A percentile compares a stretch with the other conserved stretches of the same genome.
These are phyloP conservation scores for Hypoxylon subgilvum DNA, from an alignment of 495 filamentous ascomycete species.

Conservation along the genomic window DNA sequence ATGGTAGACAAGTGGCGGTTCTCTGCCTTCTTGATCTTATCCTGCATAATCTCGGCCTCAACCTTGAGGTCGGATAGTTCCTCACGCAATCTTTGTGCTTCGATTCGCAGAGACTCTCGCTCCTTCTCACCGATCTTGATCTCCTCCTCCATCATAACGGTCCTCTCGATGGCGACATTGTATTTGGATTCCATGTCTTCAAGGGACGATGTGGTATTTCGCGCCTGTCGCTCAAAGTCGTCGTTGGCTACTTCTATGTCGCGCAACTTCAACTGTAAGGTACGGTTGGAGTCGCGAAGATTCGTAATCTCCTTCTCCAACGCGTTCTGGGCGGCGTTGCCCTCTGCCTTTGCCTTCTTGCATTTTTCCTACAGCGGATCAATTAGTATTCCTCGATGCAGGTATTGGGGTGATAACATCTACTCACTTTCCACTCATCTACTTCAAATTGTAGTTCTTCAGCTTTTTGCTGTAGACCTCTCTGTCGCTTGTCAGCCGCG, in stretches of 20 bases:
- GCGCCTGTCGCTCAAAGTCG: conserved; percentile 94
- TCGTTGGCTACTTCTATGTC: conserved; percentile 98
- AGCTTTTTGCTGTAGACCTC: conserved; percentile 81
- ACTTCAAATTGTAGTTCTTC: conserved; percentile 85
- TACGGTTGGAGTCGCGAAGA: conserved; percentile 81
- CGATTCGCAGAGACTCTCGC: conserved; percentile 83
- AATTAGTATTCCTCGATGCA: conserved; percentile 9
- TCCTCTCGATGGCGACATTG: conserved; percentile 88
- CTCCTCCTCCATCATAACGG: conserved; percentile 93
- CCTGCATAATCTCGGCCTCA: conserved; percentile 90
- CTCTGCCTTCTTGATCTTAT: conserved; percentile 77
- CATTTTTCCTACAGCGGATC: conserved; percentile 76
- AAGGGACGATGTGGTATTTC: conserved; percentile 90
- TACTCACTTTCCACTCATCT: conserved; percentile 94
- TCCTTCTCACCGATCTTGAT: conserved; percentile 89
- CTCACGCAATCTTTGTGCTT: conserved; percentile 83
- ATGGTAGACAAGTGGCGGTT: conserved; percentile 58
- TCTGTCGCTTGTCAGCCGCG: conserved; percentile 90
- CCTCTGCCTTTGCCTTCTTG: conserved; percentile 90
- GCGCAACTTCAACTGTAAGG: conserved; percentile 78
- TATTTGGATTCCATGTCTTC: conserved; percentile 98
- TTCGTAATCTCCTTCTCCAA: conserved; percentile 96
- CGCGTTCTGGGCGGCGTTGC: conserved; percentile 76
- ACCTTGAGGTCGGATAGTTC: conserved; percentile 92
- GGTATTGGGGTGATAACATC: no score